These are phyloP conservation scores for Saturnispora dispora DNA, from an alignment of 805 yeast species.

Conservation along the genomic window DNA sequence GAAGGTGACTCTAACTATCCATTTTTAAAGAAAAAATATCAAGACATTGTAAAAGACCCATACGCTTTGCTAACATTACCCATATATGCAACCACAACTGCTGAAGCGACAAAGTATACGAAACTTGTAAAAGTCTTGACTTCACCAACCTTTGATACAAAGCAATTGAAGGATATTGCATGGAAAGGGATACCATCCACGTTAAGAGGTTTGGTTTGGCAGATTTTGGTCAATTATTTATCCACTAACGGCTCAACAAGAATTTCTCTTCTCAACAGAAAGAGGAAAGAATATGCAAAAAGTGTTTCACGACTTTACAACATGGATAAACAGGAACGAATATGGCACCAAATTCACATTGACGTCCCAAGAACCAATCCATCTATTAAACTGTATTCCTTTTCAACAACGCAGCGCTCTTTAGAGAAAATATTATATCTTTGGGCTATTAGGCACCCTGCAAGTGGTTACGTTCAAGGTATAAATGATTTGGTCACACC, in stretches of 20 bases:
- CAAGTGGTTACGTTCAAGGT: conserved; percentile 97
- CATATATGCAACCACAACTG: conserved; percentile 21
- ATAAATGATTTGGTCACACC: conserved; percentile 93
- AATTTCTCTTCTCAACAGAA: conserved; percentile 56
- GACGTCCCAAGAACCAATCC: conserved; percentile 96
- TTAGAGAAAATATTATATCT: conserved; percentile 74
- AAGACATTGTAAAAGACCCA: conserved; percentile 36
- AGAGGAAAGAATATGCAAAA: conserved; percentile 76
- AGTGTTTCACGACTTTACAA: conserved; percentile 60
- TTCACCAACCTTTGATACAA: conserved; percentile 50
- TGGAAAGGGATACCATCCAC: conserved; percentile 93
- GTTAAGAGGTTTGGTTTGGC: conserved; percentile 82
- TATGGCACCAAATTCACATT: conserved; percentile 93
- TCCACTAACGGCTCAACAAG: conserved; percentile 81
- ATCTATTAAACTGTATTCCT: conserved; percentile 61
- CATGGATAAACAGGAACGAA: conserved; percentile 55
- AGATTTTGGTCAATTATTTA: conserved; percentile 76
- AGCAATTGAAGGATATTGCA: conserved; percentile 64
- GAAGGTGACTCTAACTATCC: conserved; percentile 17
- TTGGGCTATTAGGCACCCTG: conserved; percentile 97
- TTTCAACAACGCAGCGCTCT: conserved; percentile 62
- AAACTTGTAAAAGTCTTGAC: conserved; percentile 58
- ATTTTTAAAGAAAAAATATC: conserved; percentile 23
- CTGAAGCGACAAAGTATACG: conserved; percentile 47
- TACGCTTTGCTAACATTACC: conserved; percentile 27